phyloP scores from a whole-genome alignment of 805 yeast genomes.

The Candida ipomoeae region DNA sequence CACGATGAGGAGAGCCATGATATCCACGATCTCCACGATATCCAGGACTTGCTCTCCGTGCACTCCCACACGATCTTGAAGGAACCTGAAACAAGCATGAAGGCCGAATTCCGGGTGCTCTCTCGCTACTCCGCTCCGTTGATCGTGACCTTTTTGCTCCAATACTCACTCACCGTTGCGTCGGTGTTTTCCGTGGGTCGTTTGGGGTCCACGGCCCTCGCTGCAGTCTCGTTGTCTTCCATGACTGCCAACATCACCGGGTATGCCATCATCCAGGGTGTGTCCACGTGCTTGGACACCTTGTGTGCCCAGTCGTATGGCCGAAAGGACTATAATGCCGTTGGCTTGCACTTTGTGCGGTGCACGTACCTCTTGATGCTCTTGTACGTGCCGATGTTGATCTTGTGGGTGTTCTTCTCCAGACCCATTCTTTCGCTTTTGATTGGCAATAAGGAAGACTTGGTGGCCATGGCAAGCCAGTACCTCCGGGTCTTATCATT shows the following conservation, averaged over 20 bases:
- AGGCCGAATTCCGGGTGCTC: slow-evolving; percentile 38
- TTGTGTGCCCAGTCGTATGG: slow-evolving; percentile 78
- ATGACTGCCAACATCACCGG: slow-evolving; percentile 80
- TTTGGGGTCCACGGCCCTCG: slow-evolving; percentile 65
- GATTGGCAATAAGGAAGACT: slow-evolving; percentile 24
- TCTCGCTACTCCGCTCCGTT: slow-evolving; percentile 50
- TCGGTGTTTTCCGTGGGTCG: slow-evolving; percentile 76
- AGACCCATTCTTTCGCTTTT: slow-evolving; percentile 40
- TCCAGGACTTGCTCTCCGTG: slow-evolving; percentile 23
- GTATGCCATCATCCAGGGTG: slow-evolving; percentile 69
- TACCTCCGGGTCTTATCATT: slow-evolving; percentile 54
- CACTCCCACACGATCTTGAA: slow-evolving; percentile 17
- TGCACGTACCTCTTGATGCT: slow-evolving; percentile 55
- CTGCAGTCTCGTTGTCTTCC: slow-evolving; percentile 70
- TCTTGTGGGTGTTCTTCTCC: slow-evolving; percentile 59
- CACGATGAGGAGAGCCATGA: not conserved
- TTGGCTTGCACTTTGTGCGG: slow-evolving; percentile 65
- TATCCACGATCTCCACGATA: slow-evolving; percentile 10
- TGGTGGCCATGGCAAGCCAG: slow-evolving; percentile 49
- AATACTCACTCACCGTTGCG: slow-evolving; percentile 70
- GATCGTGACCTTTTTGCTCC: slow-evolving; percentile 62
- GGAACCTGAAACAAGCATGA: slow-evolving; percentile 42
- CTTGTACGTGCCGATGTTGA: slow-evolving; percentile 51
- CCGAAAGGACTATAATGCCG: slow-evolving; percentile 56
- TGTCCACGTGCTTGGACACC: slow-evolving; percentile 75